Percentiles rank a stretch among this genome's conserved stretches.
phyloP scores from a whole-genome alignment of 192 early-diverging fungal genomes.

The Backusella liffmaniae region DNA sequence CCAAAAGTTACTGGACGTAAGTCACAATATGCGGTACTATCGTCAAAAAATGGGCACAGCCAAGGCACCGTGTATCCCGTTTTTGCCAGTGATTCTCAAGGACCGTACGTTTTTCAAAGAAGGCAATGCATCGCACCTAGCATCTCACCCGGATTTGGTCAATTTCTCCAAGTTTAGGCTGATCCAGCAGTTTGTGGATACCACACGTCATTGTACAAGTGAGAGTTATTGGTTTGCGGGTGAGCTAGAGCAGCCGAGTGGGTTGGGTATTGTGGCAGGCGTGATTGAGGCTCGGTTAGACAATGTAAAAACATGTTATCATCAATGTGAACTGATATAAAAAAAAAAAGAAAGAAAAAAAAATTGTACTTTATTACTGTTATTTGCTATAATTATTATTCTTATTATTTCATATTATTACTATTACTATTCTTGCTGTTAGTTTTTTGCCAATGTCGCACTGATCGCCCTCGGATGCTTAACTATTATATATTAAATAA shows the following conservation, averaged over 20 bases:
- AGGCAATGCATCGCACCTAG: constrained; percentile 41
- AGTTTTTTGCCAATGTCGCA: too few relatives aligned
- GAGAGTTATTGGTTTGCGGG: constrained; percentile 46
- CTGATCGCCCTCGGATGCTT: not conserved
- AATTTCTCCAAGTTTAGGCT: constrained; percentile 55
- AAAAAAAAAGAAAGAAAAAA: not conserved
- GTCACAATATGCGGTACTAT: constrained; percentile 65
- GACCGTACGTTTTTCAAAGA: constrained; percentile 74
- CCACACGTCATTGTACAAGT: constrained; percentile 30
- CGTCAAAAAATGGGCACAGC: constrained; percentile 47
- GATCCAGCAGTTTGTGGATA: constrained; percentile 41
- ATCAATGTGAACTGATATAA: constrained; percentile 13
- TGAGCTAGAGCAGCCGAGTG: constrained; percentile 21
- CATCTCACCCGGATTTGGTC: constrained; percentile 26
- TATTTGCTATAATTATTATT: not conserved
- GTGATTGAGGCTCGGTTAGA: not conserved
- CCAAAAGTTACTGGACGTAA: constrained; percentile 58
- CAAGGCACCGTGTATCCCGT: constrained; percentile 57
- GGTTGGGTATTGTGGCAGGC: not conserved
- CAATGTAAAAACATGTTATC: not conserved
- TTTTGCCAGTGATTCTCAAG: constrained; percentile 68
- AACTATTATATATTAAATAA: not conserved
- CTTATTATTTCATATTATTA: too few relatives aligned
- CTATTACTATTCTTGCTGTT: too few relatives aligned
- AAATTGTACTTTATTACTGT: not conserved